Base-by-base conservation (phyloP, 495 filamentous ascomycete species). In the Achaetomiella virescens region DNA sequence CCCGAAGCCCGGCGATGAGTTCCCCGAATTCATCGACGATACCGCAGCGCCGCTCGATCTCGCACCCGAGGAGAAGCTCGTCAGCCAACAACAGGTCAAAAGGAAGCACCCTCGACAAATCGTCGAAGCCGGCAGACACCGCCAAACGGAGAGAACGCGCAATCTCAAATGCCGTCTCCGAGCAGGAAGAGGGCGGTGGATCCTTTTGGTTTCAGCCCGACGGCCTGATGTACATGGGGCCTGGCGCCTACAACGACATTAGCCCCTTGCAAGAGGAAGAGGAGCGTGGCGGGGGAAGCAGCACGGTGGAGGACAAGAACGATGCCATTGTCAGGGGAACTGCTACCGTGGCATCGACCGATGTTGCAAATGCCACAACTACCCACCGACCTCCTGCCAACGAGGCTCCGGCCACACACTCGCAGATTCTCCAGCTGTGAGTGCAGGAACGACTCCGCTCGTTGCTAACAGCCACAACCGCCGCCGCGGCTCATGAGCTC, bases 1-100 rank as follows among this genome's bases (percentile, higher is more conserved):
- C 46, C 76, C 76, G 1, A 73, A 72, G 24, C 68, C 70, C 8
- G 76, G 76, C 58, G 76, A 79, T 33, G 76, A 79, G 65, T 79
- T 69, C 44, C 75, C 75, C 42, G 72, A 76, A 52, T 71, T 65
- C 35, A 54, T 74, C 59, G 72, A 72, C 46, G 64, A 66, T 8
- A 59, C 62, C 17, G 65, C 68, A 8, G 62, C 63, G 11, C 61
- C 69, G 0, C 57, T 67, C 37, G 67, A 69, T 35, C 62, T 74
- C 1, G 55, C 68, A 7, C 70, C 70, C 40, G 69, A 73, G 21
- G 69, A 75, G 45, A 61, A 48, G 52, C 59, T 75, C 2, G 62
- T 63, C 45, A 68, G 64, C 54, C 69, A 73, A 48, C 66, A 70
- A 22, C 65, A 72, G 52, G 48, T 62, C 25, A 70, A 63, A 18